Evolutionary conservation across 2,329 filamentous ascomycete species (phyloP).

Genomic region (Colletotrichum sp.): DNA sequence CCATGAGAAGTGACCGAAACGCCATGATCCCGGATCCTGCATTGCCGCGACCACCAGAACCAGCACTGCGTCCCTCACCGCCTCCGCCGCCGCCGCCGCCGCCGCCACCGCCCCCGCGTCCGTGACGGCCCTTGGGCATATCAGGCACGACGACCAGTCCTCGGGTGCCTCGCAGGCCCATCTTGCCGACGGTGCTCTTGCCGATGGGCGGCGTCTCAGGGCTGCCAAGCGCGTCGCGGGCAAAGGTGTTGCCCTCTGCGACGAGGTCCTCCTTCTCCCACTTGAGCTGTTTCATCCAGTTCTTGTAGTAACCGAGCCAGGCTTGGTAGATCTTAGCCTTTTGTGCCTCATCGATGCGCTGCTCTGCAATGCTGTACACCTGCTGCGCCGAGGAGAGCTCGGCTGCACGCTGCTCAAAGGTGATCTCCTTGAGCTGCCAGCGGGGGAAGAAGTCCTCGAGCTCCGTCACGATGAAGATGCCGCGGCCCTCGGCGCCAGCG

Average conservation of each 20-base stretch:
- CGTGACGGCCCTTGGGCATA: conserved; percentile 33
- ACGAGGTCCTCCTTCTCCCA: conserved; percentile 54
- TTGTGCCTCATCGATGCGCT: conserved; percentile 46
- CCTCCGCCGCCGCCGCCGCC: conserved; percentile 27
- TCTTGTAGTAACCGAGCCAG: conserved; percentile 63
- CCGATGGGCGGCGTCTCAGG: conserved; percentile 51
- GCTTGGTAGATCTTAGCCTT: conserved; percentile 59
- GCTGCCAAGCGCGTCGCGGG: conserved; percentile 50
- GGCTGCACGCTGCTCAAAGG: conserved; percentile 50
- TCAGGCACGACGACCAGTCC: conserved; percentile 54
- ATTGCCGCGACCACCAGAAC: conserved; percentile 7
- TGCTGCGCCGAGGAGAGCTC: conserved; percentile 48
- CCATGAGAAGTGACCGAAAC: neutral
- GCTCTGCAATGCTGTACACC: conserved; percentile 41
- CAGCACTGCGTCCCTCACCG: conserved; percentile 2
- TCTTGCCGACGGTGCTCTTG: conserved; percentile 57
- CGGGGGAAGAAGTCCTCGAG: conserved; percentile 56
- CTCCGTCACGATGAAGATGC: conserved; percentile 62
- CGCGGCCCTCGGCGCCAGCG: conserved; percentile 67
- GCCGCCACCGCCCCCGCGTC: conserved; percentile 28
- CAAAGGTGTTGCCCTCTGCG: conserved; percentile 54
- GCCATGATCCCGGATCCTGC: neutral
- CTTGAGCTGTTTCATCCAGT: conserved; percentile 47
- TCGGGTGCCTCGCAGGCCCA: conserved; percentile 58
- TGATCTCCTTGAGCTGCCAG: conserved; percentile 58